Conservation (phyloP, 2,329 filamentous ascomycete genomes). For the Sarocladium strictum region DNA sequence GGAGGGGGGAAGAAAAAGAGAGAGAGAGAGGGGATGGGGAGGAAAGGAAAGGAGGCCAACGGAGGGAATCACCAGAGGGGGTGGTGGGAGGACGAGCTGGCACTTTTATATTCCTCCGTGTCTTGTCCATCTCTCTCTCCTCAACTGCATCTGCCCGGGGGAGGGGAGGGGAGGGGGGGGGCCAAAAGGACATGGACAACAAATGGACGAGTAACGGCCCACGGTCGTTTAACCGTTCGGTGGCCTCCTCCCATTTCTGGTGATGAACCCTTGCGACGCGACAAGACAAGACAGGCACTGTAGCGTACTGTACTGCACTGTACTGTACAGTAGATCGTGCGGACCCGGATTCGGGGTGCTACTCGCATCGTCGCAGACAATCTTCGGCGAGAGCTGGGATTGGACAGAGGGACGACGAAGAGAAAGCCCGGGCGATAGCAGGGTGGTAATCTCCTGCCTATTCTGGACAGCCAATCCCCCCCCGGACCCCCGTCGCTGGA, state of each 20-base stretch:
- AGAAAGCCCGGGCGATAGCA: background rate
- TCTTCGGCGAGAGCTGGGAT: background rate
- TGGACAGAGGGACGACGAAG: too few species aligned
- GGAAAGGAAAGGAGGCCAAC: constrained; percentile 10
- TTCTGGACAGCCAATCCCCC: background rate
- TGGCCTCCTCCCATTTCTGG: background rate
- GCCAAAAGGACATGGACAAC: background rate
- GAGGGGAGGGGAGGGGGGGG: background rate
- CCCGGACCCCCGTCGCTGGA: background rate
- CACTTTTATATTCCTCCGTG: constrained; percentile 5
- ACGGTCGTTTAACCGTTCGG: background rate
- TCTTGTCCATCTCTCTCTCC: background rate
- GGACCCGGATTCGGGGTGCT: too few species aligned
- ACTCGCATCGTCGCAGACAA: background rate
- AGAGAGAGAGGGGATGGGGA: constrained; percentile 4
- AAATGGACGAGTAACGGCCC: background rate
- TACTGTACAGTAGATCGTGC: too few species aligned
- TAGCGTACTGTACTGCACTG: too few species aligned
- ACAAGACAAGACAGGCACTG: too few species aligned
- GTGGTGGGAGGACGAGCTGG: constrained; percentile 5
- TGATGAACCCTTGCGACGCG: background rate
- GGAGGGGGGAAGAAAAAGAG: background rate
- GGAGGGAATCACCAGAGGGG: background rate
- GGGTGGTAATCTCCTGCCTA: constrained; percentile 1
- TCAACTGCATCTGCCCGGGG: background rate